Percentiles rank a stretch among this genome's conserved stretches.
These are phyloP conservation scores for Fusarium foetens DNA, from an alignment of 2,329 filamentous ascomycete species.

Conservation along the genomic window DNA sequence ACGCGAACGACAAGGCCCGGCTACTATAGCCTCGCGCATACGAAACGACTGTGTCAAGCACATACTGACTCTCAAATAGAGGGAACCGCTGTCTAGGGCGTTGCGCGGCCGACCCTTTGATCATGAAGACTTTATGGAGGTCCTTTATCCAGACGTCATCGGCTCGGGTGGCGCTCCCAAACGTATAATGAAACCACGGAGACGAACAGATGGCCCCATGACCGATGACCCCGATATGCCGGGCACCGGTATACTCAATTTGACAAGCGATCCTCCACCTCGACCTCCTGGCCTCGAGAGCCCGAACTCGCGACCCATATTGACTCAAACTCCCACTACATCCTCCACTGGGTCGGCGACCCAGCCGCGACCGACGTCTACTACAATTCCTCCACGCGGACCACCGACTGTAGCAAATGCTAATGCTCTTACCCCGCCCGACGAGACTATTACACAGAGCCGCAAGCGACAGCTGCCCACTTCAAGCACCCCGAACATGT, in stretches of 20 bases:
- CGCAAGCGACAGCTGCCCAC: slow-evolving; percentile 55
- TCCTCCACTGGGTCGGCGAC: slow-evolving; percentile 38
- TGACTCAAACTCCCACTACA: slow-evolving; percentile 46
- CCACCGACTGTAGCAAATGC: slow-evolving; percentile 51
- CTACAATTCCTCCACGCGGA: slow-evolving; percentile 52
- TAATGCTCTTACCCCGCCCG: slow-evolving; percentile 65
- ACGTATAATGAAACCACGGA: slow-evolving; percentile 65
- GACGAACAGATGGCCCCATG: slow-evolving; percentile 58
- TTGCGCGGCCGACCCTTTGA: slow-evolving; percentile 68
- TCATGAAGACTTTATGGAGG: slow-evolving; percentile 69
- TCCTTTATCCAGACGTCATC: slow-evolving; percentile 68
- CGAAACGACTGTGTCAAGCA: neutral
- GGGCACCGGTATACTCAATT: slow-evolving; percentile 58
- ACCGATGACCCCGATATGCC: slow-evolving; percentile 60
- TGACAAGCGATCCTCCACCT: slow-evolving; percentile 52
- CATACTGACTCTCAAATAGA: slow-evolving; percentile 51
- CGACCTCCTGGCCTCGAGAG: slow-evolving; percentile 40
- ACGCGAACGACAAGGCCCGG: slow-evolving; percentile 8
- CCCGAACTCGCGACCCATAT: slow-evolving; percentile 42
- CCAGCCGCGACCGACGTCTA: slow-evolving; percentile 45
- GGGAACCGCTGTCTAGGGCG: slow-evolving; percentile 67
- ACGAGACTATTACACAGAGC: slow-evolving; percentile 58
- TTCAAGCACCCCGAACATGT: slow-evolving; percentile 25
- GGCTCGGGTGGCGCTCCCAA: slow-evolving; percentile 69
- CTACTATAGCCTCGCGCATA: neutral